Conservation (phyloP, 1,284 basidiomycete genomes). For the Naganishia sp. region DNA sequence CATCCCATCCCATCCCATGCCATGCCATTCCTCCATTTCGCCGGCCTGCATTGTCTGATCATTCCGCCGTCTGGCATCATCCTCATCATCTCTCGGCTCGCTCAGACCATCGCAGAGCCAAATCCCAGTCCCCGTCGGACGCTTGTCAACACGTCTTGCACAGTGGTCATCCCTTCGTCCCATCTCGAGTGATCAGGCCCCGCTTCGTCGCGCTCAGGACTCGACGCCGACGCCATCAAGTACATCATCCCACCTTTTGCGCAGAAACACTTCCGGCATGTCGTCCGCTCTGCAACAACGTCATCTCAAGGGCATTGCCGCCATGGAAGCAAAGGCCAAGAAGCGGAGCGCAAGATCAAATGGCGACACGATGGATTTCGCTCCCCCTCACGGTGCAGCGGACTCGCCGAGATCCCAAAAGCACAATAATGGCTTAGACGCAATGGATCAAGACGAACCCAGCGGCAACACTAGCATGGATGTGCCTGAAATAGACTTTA, state of each 20-base stretch:
- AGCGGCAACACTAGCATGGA: conserved; percentile 54
- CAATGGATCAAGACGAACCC: conserved; percentile 27
- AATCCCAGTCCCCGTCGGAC: too few species aligned
- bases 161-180: not conserved
- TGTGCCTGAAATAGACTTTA: conserved; percentile 76
- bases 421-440: conserved; percentile 10
- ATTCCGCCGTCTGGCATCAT: too few species aligned
- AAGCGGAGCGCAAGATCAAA: conserved; percentile 8
- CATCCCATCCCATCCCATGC: too few species aligned
- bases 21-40: too few species aligned
- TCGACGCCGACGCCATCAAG: too few species aligned
- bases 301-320: conserved; percentile 25
- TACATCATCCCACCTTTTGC: too few species aligned
- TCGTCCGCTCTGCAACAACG: conserved; percentile 20
- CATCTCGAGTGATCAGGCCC: not conserved
- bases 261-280: not conserved
- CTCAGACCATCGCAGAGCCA: too few species aligned
- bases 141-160: not conserved
- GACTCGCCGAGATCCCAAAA: conserved; percentile 46
- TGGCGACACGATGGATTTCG: conserved; percentile 4
- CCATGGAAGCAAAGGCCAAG: conserved; percentile 28
- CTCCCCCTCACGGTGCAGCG: not conserved
- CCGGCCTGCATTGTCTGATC: too few species aligned
- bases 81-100: too few species aligned
- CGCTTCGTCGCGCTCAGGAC: too few species aligned